Conservation (phyloP, 1,139 yeast genomes). For the Geotrichum bryndzae region DNA sequence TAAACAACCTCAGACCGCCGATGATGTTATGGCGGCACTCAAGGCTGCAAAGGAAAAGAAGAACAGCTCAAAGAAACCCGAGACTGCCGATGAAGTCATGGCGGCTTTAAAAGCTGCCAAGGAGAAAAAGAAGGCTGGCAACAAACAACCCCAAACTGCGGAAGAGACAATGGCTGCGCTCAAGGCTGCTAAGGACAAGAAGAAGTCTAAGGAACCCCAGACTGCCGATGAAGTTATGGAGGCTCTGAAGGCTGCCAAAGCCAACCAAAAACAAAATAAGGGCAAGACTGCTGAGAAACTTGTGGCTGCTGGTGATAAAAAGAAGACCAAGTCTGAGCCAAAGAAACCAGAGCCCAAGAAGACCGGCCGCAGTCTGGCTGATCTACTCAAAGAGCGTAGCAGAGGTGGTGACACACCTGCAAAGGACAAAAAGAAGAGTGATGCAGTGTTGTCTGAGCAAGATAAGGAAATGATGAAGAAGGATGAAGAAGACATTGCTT, state of each 20-base stretch:
- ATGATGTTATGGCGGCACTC: slow-evolving; percentile 42
- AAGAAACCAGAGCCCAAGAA: slow-evolving; percentile 14
- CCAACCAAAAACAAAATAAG: slow-evolving; percentile 16
- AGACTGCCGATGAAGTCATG: slow-evolving; percentile 31
- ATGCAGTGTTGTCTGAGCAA: slow-evolving; percentile 12
- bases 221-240: slow-evolving; percentile 41
- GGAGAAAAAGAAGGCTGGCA: slow-evolving; percentile 6
- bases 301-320: slow-evolving; percentile 36
- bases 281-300: slow-evolving; percentile 21
- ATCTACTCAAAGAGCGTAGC: slow-evolving; percentile 10
- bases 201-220: slow-evolving; percentile 24
- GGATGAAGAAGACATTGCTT: slow-evolving; percentile 75
- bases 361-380: slow-evolving; percentile 15
- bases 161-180: slow-evolving; percentile 39
- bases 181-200: slow-evolving; percentile 36
- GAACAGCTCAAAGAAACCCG: slow-evolving; percentile 20
- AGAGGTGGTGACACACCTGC: background rate
- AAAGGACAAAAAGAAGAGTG: slow-evolving; percentile 11
- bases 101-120: slow-evolving; percentile 43
- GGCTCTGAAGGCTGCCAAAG: slow-evolving; percentile 40
- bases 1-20: slow-evolving; percentile 25
- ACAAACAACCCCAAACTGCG: slow-evolving; percentile 8
- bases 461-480: slow-evolving; percentile 13
- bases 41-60: slow-evolving; percentile 36
- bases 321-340: slow-evolving; percentile 20